Base-by-base conservation (phyloP, 2,329 filamentous ascomycete species). In the Macroventuria anomochaeta region DNA sequence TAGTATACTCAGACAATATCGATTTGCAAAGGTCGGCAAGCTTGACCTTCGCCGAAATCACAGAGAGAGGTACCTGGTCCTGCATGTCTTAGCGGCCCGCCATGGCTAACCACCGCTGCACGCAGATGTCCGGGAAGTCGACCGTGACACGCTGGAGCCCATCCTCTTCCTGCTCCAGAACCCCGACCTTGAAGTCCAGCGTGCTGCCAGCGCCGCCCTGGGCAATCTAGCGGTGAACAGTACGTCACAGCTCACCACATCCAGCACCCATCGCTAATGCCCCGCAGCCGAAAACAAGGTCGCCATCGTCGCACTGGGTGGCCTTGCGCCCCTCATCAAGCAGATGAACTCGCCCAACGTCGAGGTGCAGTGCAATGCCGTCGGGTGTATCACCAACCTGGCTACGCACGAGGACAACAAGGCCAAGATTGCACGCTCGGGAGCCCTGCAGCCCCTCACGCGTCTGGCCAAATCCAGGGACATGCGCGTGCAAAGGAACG, bases 381-480 rank as follows among this genome's bases (percentile, higher is more conserved):
- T 99, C 57, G 95, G 95, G 44, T 99, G 95, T 80, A 99, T 99
- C 75, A 99, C 95, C 38, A 99, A 99, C 73, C 79, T 99, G 51
- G 95, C 95, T 48, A 99, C 95, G 2, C 95, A 99, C 71, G 95
- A 99, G 78, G 95, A 97, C 67, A 99, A 99, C 80, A 99, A 99
- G 80, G 93, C 95, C 53, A 97, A 96, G 79, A 99, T 99, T 75
- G 95, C 95, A 64, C 86, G 91, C 57, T 99, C 95, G 3, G 95
- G 95, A 53, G 95, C 95, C 48, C 82, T 99, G 51, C 91, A 89
- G 7, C 95, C 95, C 7, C 80, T 99, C 64, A 99, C 95, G 38
- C 86, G 90, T 59, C 80, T 99, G 53, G 95, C 95, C 58, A 97
- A 96, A 77, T 97, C 95, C 18, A 93, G 96, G 76, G 95, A 99